Conservation (phyloP, 768 basidiomycete species). For the Mycena rebaudengoi region DNA sequence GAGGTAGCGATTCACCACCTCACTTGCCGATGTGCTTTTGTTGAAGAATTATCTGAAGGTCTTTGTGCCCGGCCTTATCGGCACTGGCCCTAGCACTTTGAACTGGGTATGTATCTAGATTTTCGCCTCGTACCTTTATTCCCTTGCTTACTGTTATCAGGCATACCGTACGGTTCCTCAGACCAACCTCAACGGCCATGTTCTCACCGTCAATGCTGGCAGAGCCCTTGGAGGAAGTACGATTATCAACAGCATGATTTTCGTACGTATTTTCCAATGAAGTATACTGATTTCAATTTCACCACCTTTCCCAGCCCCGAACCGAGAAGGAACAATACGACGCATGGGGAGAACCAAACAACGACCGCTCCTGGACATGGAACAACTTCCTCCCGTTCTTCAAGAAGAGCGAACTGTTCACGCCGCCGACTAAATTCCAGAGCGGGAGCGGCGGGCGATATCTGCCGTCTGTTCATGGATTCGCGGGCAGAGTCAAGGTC, state of each 20-base stretch:
- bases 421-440: slow-evolving; percentile 50
- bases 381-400: slow-evolving; percentile 52
- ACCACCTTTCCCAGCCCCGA: slow-evolving; percentile 31
- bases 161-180: slow-evolving; percentile 56
- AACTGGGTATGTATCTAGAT: slow-evolving; percentile 46
- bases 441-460: slow-evolving; percentile 33
- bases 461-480: slow-evolving; percentile 35
- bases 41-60: slow-evolving; percentile 26
- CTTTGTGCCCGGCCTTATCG: slow-evolving; percentile 41
- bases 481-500: slow-evolving; percentile 40
- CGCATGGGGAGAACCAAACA: slow-evolving; percentile 40
- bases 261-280: slow-evolving; percentile 28
- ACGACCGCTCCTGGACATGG: slow-evolving; percentile 47
- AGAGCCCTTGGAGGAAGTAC: slow-evolving; percentile 70
- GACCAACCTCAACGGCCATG: slow-evolving; percentile 46
- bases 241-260: slow-evolving; percentile 60
- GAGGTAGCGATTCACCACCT: too few relatives aligned
- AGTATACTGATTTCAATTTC: background rate
- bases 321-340: slow-evolving; percentile 45
- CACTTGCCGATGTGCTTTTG: background rate
- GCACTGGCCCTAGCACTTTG: slow-evolving; percentile 45
- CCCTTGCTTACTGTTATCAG: background rate
- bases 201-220: slow-evolving; percentile 41
- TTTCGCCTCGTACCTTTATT: too few relatives aligned
- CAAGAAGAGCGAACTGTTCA: slow-evolving; percentile 65